Percentiles rank a stretch among this genome's conserved stretches.
These are phyloP conservation scores for Coemansia umbellata DNA, from an alignment of 192 early-diverging fungal genomes.

Conservation along the genomic window DNA sequence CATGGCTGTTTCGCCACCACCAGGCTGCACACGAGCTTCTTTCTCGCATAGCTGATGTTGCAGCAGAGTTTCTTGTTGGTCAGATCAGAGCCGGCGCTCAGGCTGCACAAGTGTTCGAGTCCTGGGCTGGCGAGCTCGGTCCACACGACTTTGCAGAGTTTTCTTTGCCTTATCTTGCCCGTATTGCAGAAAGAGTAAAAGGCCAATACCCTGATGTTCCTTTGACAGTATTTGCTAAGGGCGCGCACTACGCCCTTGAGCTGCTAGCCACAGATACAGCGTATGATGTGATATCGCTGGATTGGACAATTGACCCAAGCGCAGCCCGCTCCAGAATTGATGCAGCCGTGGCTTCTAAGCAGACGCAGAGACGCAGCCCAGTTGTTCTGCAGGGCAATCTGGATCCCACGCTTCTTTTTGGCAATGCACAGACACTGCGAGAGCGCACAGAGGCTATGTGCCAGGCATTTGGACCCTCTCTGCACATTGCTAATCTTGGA, in stretches of 20 bases:
- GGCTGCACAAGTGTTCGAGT: constrained; percentile 97
- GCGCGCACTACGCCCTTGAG: constrained; percentile 85
- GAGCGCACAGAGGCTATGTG: constrained; percentile 76
- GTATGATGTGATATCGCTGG: constrained; percentile 87
- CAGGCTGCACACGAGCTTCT: constrained; percentile 74
- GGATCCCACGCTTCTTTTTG: constrained; percentile 85
- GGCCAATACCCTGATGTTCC: constrained; percentile 61
- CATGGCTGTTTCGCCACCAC: constrained; percentile 81
- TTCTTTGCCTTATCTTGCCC: constrained; percentile 82
- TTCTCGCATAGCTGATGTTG: constrained; percentile 74
- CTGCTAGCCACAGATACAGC: constrained; percentile 56
- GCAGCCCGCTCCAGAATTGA: constrained; percentile 26
- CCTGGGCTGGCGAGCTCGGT: constrained; percentile 90
- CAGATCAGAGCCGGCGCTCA: constrained; percentile 97
- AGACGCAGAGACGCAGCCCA: background rate
- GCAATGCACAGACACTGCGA: constrained; percentile 66
- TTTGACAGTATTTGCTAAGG: constrained; percentile 89
- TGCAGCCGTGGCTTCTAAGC: constrained; percentile 2
- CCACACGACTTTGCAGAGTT: constrained; percentile 77
- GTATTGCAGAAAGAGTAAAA: constrained; percentile 80
- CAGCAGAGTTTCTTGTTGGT: constrained; percentile 81
- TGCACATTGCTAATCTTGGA: constrained; percentile 93
- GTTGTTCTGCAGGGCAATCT: constrained; percentile 89
- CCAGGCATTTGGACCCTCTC: constrained; percentile 64
- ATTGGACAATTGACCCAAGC: constrained; percentile 82